These are phyloP conservation scores for Leccinum uliginosum DNA, from an alignment of 768 basidiomycete species.

Conservation along the genomic window DNA sequence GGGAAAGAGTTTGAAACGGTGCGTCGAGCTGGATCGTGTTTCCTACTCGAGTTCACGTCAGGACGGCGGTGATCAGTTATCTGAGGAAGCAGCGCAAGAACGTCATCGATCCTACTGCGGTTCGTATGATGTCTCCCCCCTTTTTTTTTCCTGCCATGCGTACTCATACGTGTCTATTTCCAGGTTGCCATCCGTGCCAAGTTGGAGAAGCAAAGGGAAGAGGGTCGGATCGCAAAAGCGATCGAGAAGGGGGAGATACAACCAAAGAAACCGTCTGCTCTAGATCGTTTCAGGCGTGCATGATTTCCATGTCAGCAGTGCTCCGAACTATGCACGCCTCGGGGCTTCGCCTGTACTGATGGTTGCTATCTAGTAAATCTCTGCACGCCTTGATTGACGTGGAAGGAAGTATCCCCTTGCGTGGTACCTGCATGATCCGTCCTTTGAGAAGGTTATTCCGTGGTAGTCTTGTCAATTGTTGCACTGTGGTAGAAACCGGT, in stretches of 20 bases:
- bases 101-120: slow-evolving; percentile 80
- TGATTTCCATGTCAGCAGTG: slow-evolving; percentile 8
- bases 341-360: not conserved
- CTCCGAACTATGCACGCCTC: not conserved
- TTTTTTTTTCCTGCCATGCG: not conserved
- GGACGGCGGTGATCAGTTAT: slow-evolving; percentile 36
- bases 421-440: too few relatives aligned
- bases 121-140: slow-evolving; percentile 30
- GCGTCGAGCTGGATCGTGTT: slow-evolving; percentile 2
- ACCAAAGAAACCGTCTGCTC: slow-evolving; percentile 30
- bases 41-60: not conserved
- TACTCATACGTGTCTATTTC: not conserved
- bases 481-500: not conserved
- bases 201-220: slow-evolving; percentile 53
- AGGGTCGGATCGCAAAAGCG: slow-evolving; percentile 34
- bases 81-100: slow-evolving; percentile 93
- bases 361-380: not conserved
- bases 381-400: not conserved
- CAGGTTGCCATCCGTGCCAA: slow-evolving; percentile 65
- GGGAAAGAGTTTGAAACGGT: slow-evolving; percentile 80
- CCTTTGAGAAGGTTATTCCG: not conserved
- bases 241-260: slow-evolving; percentile 31
- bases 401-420: not conserved
- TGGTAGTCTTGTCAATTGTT: not conserved
- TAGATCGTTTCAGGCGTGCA: slow-evolving; percentile 32